Conservation (phyloP, 345 rosid species). For the Noccaea bulbosa region DNA sequence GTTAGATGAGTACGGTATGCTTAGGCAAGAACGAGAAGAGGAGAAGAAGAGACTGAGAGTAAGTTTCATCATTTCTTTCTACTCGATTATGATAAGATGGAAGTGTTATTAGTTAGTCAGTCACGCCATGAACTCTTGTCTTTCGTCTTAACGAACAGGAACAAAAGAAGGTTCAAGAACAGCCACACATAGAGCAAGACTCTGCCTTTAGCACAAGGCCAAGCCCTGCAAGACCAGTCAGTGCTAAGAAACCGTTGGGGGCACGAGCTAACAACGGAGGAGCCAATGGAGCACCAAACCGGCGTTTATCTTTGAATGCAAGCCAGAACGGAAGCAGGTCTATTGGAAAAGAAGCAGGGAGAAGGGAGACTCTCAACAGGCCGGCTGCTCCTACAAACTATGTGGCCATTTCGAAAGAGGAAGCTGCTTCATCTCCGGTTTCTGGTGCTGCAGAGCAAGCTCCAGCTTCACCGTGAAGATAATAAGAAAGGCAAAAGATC, state of each 20-base stretch:
- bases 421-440: slow-evolving; percentile 63
- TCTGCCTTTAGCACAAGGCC: slow-evolving; percentile 68
- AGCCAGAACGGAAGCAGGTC: slow-evolving; percentile 85
- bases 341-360: slow-evolving; percentile 65
- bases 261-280: slow-evolving; percentile 73
- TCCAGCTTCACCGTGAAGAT: slow-evolving; percentile 77
- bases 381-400: slow-evolving; percentile 75
- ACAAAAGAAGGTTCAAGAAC: slow-evolving; percentile 88
- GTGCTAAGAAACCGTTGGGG: slow-evolving; percentile 70
- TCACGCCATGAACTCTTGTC: background rate
- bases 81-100: background rate
- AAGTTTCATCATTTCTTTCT: slow-evolving; percentile 28
- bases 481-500: slow-evolving; percentile 30
- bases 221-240: slow-evolving; percentile 83
- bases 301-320: slow-evolving; percentile 81
- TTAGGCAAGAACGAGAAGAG: slow-evolving; percentile 97
- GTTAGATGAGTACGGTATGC: slow-evolving; percentile 98
- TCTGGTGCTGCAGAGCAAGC: slow-evolving; percentile 64
- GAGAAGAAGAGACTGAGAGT: slow-evolving; percentile 87
- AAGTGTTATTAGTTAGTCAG: background rate
- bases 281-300: slow-evolving; percentile 76
- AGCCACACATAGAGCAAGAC: slow-evolving; percentile 83
- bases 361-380: slow-evolving; percentile 67
- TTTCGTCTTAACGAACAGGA: slow-evolving; percentile 48
- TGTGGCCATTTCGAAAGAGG: slow-evolving; percentile 84